Evolutionary conservation across 805 yeast species (phyloP).

Genomic region (Teunomyces panamensis): DNA sequence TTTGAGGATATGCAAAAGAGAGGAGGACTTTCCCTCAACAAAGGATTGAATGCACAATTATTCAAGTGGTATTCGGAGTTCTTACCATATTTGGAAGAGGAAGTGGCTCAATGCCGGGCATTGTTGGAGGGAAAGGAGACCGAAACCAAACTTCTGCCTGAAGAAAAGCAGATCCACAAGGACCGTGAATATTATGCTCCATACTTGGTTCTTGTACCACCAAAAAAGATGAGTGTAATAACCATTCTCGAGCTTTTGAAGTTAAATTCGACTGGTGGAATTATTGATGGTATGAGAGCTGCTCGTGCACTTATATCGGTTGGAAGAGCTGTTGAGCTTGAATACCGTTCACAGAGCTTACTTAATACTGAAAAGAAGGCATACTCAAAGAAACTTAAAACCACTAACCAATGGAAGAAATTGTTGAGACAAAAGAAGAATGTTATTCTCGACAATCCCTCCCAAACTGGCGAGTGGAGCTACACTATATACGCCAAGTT

Average conservation of each 20-base stretch:
- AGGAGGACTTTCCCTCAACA: constrained; percentile 54
- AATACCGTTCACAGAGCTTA: constrained; percentile 69
- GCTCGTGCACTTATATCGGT: constrained; percentile 78
- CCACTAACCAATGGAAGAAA: constrained; percentile 47
- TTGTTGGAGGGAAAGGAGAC: constrained; percentile 33
- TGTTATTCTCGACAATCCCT: constrained; percentile 8
- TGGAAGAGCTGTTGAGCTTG: constrained; percentile 82
- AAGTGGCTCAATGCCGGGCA: constrained; percentile 53
- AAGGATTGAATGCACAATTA: constrained; percentile 65
- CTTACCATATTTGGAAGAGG: constrained; percentile 68
- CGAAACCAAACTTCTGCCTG: constrained; percentile 11
- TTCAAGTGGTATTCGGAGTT: constrained; percentile 83
- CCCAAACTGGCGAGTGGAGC: constrained; percentile 20
- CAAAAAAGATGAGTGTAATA: constrained; percentile 79
- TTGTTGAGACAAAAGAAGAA: constrained; percentile 27
- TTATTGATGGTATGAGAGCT: constrained; percentile 77
- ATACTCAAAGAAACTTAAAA: constrained; percentile 40
- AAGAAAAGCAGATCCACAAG: constrained; percentile 27
- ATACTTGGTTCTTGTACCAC: constrained; percentile 63
- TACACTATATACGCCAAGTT: constrained; percentile 49
- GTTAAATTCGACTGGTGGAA: constrained; percentile 70
- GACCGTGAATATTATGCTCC: constrained; percentile 69
- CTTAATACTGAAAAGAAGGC: constrained; percentile 55
- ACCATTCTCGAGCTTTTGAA: constrained; percentile 80
- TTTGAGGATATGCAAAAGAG: constrained; percentile 62